Percentiles rank a stretch among this genome's conserved stretches.
These are phyloP conservation scores for Nyssa sinensis DNA, from an alignment of 148 eudicot genomes.

Conservation along the genomic window DNA sequence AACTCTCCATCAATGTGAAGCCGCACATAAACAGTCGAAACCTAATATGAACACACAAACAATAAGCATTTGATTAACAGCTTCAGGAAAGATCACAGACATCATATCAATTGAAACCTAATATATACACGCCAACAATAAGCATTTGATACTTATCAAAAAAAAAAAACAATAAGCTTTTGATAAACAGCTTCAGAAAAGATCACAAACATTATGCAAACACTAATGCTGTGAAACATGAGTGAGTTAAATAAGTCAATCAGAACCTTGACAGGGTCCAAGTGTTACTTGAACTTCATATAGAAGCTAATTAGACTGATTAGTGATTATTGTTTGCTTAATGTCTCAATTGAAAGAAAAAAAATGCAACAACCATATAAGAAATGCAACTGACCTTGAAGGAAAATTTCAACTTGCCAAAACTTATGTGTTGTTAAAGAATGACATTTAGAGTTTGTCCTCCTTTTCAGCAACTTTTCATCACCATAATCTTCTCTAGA, in stretches of 20 bases:
- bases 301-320: not conserved
- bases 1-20: conserved; percentile 65
- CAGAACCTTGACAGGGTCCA: conserved; percentile 6
- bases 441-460: too few species aligned
- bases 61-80: not conserved
- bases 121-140: too few species aligned
- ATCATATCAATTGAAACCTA: too few species aligned
- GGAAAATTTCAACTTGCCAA: not conserved
- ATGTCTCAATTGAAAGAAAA: not conserved
- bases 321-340: not conserved
- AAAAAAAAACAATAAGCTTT: not conserved
- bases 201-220: not conserved
- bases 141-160: too few species aligned
- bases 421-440: too few species aligned
- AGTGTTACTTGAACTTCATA: not conserved
- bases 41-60: conserved; percentile 37
- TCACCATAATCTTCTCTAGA: not conserved
- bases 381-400: not conserved
- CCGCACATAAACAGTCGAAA: conserved; percentile 43
- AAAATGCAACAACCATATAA: too few species aligned
- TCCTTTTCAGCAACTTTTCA: not conserved
- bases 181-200: not conserved
- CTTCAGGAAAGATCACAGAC: not conserved
- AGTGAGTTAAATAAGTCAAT: conserved; percentile 1
- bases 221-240: not conserved